phyloP scores from a whole-genome alignment of 2,329 filamentous ascomycete species.

The Trichoderma guizhouense region DNA sequence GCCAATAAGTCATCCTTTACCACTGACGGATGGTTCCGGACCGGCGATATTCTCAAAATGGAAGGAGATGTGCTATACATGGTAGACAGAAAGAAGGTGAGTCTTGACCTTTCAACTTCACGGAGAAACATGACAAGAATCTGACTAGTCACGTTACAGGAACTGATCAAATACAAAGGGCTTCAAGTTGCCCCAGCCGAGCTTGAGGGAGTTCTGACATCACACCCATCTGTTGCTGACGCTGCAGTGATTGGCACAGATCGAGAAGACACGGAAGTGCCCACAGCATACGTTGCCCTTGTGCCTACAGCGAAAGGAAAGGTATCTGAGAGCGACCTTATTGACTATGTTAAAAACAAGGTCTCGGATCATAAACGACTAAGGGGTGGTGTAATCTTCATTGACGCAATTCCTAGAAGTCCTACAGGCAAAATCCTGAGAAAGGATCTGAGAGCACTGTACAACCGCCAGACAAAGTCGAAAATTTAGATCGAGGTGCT shows the following conservation, averaged over 20 bases:
- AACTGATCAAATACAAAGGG: slow-evolving; percentile 56
- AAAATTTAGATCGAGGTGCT: slow-evolving; percentile 30
- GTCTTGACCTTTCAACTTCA: neutral
- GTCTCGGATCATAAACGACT: slow-evolving; percentile 60
- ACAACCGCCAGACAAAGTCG: slow-evolving; percentile 25
- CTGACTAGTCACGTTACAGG: slow-evolving; percentile 38
- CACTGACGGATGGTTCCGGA: slow-evolving; percentile 64
- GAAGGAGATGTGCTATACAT: slow-evolving; percentile 71
- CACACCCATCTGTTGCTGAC: slow-evolving; percentile 46
- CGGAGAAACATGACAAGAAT: neutral
- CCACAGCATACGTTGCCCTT: slow-evolving; percentile 40
- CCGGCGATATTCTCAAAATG: slow-evolving; percentile 73
- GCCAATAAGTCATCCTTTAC: slow-evolving; percentile 60
- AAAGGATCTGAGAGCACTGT: slow-evolving; percentile 36
- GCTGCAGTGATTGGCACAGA: slow-evolving; percentile 60
- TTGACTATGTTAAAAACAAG: slow-evolving; percentile 26
- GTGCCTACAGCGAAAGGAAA: slow-evolving; percentile 24
- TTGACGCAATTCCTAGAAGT: slow-evolving; percentile 66
- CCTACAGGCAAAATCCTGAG: slow-evolving; percentile 49
- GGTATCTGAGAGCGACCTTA: slow-evolving; percentile 27
- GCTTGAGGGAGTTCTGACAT: slow-evolving; percentile 48
- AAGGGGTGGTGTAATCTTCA: slow-evolving; percentile 64
- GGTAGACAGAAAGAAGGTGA: slow-evolving; percentile 71
- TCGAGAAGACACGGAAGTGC: slow-evolving; percentile 44
- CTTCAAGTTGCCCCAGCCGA: slow-evolving; percentile 66